Base-by-base conservation (phyloP, 1,284 basidiomycete genomes). In the Rhodofomes roseus region DNA sequence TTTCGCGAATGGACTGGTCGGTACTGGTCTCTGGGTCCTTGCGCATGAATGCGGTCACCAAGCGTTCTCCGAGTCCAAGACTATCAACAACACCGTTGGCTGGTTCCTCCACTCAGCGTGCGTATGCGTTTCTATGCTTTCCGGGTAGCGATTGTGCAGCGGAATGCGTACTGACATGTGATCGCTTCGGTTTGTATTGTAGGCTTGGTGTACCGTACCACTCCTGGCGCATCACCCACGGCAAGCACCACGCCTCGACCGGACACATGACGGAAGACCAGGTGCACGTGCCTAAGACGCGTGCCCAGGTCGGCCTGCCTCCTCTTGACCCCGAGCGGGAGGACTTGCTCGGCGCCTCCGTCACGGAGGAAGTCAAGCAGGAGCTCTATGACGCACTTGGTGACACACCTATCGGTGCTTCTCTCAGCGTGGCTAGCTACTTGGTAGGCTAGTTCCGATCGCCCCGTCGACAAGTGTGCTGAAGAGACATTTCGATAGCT, bases 161-260 rank as follows among this genome's bases (percentile, higher is more conserved):
- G 37, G 41, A 34, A 52, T 48, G 55, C 48, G 57, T 57, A 60
- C 59, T 63, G 52, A 69, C 68, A 70, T 70, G 64, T 75, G 71
- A 71, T 70, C 57, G 57, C 48, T 18, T 68, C 65, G 70, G 62
- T 69, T 64, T 55, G 44, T 57, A 54, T 50, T 59, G 14, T 62
- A 92, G 90, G 60, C 85, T 99, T 54, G 89, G 97, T 57, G 96
- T 99, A 16, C 96, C 97, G 11, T 99, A 96, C 79, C 96, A 99
- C 74, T 94, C 95, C 23, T 99, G 97, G 97, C 85, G 95, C 64
- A 96, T 99, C 74, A 93, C 91, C 4, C 96, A 99, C 75, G 95
- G 87, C 39, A 95, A 95, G 74, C 96, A 99, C 76, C 96, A 99
- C 76, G 97, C 97, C 37, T 90, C 92, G 8, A 98, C 96, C 16